phyloP scores from a whole-genome alignment of 163 green algal genomes.

The Botryococcus braunii region DNA sequence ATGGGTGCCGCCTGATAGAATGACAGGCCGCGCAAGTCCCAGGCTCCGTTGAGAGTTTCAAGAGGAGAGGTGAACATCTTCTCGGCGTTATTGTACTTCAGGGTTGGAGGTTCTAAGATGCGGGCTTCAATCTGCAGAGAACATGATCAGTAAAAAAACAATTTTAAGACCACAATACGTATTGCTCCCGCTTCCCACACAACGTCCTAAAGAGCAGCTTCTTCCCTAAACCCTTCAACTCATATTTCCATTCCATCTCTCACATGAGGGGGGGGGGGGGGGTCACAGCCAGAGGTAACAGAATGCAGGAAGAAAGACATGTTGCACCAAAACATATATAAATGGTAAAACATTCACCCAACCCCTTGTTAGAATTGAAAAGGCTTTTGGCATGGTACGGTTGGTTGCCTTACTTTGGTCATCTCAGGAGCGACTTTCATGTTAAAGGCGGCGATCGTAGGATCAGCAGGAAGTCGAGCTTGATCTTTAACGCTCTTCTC shows the following conservation, averaged over 20 bases:
- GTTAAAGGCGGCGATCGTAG: slow-evolving; percentile 19
- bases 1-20: slow-evolving; percentile 14
- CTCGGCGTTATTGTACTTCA: neutral
- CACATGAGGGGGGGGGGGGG: neutral
- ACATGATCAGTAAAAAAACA: neutral
- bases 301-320: neutral
- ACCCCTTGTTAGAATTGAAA: neutral
- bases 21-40: slow-evolving; percentile 5
- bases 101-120: neutral
- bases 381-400: neutral
- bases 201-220: neutral
- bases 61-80: neutral
- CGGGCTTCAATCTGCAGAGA: neutral
- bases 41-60: neutral
- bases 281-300: neutral
- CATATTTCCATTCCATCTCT: neutral
- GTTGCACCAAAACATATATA: neutral
- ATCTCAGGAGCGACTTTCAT: slow-evolving; percentile 17
- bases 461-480: slow-evolving; percentile 19
- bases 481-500: slow-evolving; percentile 16
- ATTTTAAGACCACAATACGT: neutral
- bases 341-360: neutral
- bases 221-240: neutral
- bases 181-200: neutral
- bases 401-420: slow-evolving; percentile 17